Conservation (phyloP, 1,139 yeast species). For the Suhomyces panamericanus region DNA sequence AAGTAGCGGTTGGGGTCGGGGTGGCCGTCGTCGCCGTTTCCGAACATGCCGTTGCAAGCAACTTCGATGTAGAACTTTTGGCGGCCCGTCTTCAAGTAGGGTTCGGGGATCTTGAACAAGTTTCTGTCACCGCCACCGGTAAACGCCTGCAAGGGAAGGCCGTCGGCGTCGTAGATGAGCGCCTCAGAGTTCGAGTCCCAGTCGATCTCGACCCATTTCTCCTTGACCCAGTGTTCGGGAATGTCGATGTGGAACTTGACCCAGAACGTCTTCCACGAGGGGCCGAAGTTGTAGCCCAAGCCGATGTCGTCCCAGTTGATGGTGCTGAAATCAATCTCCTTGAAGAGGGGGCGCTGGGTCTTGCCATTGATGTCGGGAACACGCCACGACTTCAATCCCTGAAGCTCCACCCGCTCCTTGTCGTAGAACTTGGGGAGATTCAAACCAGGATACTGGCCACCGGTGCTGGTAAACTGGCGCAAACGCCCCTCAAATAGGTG, state of each 20-base stretch:
- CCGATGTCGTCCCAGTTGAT: slow-evolving; percentile 58
- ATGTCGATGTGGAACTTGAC: slow-evolving; percentile 65
- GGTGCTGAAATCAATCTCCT: slow-evolving; percentile 53
- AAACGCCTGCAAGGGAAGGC: slow-evolving; percentile 76
- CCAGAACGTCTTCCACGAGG: slow-evolving; percentile 98
- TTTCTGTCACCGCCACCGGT: slow-evolving; percentile 84
- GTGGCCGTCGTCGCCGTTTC: slow-evolving; percentile 63
- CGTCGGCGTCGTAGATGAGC: slow-evolving; percentile 64
- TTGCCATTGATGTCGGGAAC: slow-evolving; percentile 58
- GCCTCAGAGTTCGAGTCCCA: slow-evolving; percentile 93
- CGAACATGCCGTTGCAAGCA: slow-evolving; percentile 95
- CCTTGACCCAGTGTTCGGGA: slow-evolving; percentile 58
- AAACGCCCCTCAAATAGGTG: slow-evolving; percentile 74
- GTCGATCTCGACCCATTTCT: slow-evolving; percentile 59
- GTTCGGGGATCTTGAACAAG: slow-evolving; percentile 66
- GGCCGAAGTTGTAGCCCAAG: slow-evolving; percentile 83
- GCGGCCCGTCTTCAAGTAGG: slow-evolving; percentile 41
- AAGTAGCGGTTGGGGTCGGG: slow-evolving; percentile 75
- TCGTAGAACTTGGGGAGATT: slow-evolving; percentile 86
- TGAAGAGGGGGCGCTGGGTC: slow-evolving; percentile 72
- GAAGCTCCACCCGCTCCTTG: slow-evolving; percentile 50
- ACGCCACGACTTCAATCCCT: slow-evolving; percentile 55
- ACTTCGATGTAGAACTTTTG: slow-evolving; percentile 78
- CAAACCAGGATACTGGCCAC: slow-evolving; percentile 68
- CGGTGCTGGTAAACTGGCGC: slow-evolving; percentile 72